Conservation (phyloP, 2,329 filamentous ascomycete species). For the Fusarium sp. region DNA sequence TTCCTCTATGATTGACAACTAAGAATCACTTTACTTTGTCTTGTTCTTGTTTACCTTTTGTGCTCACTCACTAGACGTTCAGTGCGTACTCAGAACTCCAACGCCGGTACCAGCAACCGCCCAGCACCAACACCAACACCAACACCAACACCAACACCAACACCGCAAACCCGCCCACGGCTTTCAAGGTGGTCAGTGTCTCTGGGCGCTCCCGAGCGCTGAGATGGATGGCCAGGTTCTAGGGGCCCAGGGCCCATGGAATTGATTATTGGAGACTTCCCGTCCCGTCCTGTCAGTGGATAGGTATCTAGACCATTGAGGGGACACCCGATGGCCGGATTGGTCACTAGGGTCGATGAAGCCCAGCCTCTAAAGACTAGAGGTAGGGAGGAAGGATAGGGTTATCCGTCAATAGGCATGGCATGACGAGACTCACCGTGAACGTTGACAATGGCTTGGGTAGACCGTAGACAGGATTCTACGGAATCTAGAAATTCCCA, state of each 20-base stretch:
- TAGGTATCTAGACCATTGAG: conserved; percentile 10
- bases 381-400: not conserved
- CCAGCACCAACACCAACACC: not conserved
- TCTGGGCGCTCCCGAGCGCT: conserved; percentile 39
- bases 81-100: conserved; percentile 6
- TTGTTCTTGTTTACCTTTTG: not conserved
- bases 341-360: conserved; percentile 36
- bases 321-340: conserved; percentile 28
- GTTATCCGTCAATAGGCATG: not conserved
- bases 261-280: conserved; percentile 35
- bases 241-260: conserved; percentile 1
- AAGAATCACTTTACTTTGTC: not conserved
- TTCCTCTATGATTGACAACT: not conserved
- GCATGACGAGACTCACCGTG: conserved; percentile 5
- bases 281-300: conserved; percentile 38
- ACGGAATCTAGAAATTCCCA: conserved; percentile 12
- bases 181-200: conserved; percentile 20
- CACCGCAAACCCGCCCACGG: conserved; percentile 4
- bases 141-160: not conserved
- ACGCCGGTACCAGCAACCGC: not conserved
- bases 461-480: conserved; percentile 3
- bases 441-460: not conserved
- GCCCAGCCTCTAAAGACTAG: conserved; percentile 24
- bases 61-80: conserved; percentile 13
- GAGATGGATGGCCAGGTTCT: conserved; percentile 21